phyloP scores from a whole-genome alignment of 1,139 yeast genomes.

The Geotrichum phurueaensis region DNA sequence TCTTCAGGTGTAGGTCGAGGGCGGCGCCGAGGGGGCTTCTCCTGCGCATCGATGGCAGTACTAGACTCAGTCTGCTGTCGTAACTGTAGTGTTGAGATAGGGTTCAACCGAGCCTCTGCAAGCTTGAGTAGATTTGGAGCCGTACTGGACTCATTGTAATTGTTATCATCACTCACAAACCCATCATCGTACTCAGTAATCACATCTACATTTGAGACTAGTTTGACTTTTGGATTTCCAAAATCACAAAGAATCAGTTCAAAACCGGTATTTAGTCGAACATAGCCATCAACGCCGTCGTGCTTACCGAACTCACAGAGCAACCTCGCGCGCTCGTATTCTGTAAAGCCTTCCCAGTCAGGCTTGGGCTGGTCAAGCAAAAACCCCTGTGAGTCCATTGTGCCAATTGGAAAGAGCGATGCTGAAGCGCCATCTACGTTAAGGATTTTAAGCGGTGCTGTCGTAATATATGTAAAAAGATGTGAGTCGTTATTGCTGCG shows the following conservation, averaged over 20 bases:
- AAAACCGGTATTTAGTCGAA: constrained; percentile 51
- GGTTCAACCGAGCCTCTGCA: not conserved
- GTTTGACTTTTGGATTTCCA: constrained; percentile 36
- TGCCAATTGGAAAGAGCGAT: constrained; percentile 17
- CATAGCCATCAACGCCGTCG: constrained; percentile 47
- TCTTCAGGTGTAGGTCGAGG: constrained; percentile 12
- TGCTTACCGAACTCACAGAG: constrained; percentile 49
- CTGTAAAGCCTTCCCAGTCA: constrained; percentile 27
- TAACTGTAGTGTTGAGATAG: not conserved
- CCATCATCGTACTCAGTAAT: constrained; percentile 25
- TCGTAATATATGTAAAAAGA: constrained; percentile 3
- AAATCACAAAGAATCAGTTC: constrained; percentile 54
- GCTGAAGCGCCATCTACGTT: constrained; percentile 15
- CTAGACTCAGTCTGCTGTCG: not conserved
- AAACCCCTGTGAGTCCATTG: constrained; percentile 14
- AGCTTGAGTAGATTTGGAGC: not conserved
- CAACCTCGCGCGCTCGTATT: constrained; percentile 40
- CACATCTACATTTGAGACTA: constrained; percentile 42
- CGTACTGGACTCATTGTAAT: not conserved
- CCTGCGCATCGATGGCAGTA: constrained; percentile 21
- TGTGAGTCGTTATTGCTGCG: constrained; percentile 18
- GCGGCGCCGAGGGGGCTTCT: constrained; percentile 7
- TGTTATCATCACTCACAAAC: not conserved
- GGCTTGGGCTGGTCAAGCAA: constrained; percentile 2
- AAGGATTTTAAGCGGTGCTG: constrained; percentile 7